A percentile compares a stretch with the other conserved stretches of the same genome.
These are phyloP conservation scores for Pterula multifida DNA, from an alignment of 1,284 basidiomycete genomes.

Conservation along the genomic window DNA sequence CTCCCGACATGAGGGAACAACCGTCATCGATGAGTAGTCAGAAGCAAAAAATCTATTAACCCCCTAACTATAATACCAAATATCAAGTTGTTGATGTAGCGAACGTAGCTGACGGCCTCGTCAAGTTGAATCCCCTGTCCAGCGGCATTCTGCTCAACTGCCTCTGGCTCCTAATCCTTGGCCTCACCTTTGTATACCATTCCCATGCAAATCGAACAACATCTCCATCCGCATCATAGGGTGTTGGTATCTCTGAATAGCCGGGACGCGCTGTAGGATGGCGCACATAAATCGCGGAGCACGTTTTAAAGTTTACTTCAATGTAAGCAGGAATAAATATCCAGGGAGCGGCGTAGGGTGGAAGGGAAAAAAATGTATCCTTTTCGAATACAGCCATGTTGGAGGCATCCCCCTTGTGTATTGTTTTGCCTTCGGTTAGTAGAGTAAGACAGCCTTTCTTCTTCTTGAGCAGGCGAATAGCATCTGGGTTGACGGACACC, in stretches of 20 bases:
- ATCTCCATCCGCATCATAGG: constrained; percentile 88
- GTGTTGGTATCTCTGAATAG: constrained; percentile 88
- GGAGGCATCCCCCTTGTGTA: constrained; percentile 5
- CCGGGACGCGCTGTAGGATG: constrained; percentile 15
- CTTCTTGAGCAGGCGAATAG: constrained; percentile 66
- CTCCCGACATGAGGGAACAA: too few species aligned
- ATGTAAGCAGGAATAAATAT: constrained; percentile 95
- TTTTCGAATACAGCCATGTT: not conserved
- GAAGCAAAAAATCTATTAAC: too few species aligned
- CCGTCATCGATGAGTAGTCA: too few species aligned
- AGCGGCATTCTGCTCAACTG: constrained; percentile 62
- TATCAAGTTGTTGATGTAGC: not conserved
- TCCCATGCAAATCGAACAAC: constrained; percentile 84
- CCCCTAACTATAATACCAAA: not conserved
- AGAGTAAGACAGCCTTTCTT: constrained; percentile 18
- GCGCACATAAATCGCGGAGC: constrained; percentile 34
- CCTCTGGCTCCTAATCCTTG: constrained; percentile 58
- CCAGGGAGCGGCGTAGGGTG: constrained; percentile 81
- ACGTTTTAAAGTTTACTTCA: constrained; percentile 83
- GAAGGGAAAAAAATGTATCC: constrained; percentile 76
- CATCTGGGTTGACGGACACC: constrained; percentile 76
- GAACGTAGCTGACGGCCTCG: not conserved
- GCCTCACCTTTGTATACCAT: constrained; percentile 72
- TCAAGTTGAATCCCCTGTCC: constrained; percentile 27
- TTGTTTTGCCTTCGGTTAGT: constrained; percentile 12